These are phyloP conservation scores for Exophiala aquamarina DNA, from an alignment of 2,329 filamentous ascomycete species.

Conservation along the genomic window DNA sequence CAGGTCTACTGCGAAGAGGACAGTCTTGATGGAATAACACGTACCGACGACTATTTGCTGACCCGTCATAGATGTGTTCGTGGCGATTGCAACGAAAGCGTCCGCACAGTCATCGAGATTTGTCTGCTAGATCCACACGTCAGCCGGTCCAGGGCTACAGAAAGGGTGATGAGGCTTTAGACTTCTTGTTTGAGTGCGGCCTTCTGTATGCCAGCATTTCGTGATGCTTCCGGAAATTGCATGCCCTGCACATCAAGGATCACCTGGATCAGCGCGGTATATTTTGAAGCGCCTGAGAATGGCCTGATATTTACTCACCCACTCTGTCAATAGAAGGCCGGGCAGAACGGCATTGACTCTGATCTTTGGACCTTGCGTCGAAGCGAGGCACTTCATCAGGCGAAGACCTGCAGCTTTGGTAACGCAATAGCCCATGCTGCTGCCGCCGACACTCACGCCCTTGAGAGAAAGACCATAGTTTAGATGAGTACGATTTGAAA, in stretches of 20 bases:
- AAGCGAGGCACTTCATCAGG: conserved; percentile 65
- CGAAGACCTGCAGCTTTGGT: conserved; percentile 75
- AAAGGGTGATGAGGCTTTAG: conserved; percentile 22
- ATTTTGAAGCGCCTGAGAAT: too few species aligned
- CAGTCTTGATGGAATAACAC: conserved; percentile 11
- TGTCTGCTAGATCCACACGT: conserved; percentile 33
- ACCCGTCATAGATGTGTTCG: conserved; percentile 49
- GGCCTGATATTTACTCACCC: conserved; percentile 37
- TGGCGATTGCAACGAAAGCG: conserved; percentile 40
- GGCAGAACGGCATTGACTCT: conserved; percentile 66
- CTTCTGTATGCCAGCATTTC: conserved; percentile 54
- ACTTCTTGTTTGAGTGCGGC: conserved; percentile 62
- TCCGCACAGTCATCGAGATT: conserved; percentile 44
- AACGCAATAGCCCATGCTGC: conserved; percentile 69
- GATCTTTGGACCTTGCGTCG: conserved; percentile 62
- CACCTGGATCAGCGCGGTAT: conserved; percentile 1
- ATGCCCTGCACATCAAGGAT: conserved; percentile 46
- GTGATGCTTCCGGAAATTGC: conserved; percentile 57
- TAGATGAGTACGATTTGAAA: too few species aligned
- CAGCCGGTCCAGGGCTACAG: background rate
- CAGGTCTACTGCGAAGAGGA: background rate
- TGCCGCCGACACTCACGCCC: conserved; percentile 63
- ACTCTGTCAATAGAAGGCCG: conserved; percentile 66
- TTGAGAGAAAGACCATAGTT: conserved; percentile 1
- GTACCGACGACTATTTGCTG: conserved; percentile 45